Base-by-base conservation (phyloP, 2,329 filamentous ascomycete species). In the Stromatinia cepivora region DNA sequence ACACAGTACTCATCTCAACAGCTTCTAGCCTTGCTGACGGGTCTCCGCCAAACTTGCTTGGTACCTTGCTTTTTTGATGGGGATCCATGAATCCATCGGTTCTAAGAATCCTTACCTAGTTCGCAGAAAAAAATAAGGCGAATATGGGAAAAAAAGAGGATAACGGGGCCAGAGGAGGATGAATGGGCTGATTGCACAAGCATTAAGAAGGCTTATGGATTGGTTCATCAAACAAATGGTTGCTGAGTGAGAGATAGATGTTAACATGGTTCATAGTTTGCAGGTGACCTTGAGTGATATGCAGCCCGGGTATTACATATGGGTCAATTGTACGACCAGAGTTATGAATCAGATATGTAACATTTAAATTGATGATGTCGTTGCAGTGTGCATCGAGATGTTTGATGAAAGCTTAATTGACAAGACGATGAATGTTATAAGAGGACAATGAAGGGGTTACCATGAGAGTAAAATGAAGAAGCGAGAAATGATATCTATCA, bases 81-180 rank as follows among this genome's bases (percentile, higher is more conserved):
- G 28, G 59, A 50, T 50, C 59, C 59, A 50, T 25, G 57, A 61
- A 68, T 53, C 56, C 56, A 67, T 67, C 65, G 22, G 56, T 62
- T 62, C 66, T 53, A 25, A 34, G 56, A 67, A 67, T 46, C 66
- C 66, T 68, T 63, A 46, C 56, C 57, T 53, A 36, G 57, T 68
- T 68, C 57, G 48, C 48, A 63, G 46, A 45, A 62, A 46, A 11
- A 17, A 22, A 48, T n/a, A 66, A 45, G 31, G 34, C 13, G 36
- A 45, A 53, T 20, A 28, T 15, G 15, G 15, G n/a, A n/a, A 17
- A 53, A 28, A 25, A 52, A 54, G 62, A 42, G 61, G 61, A 46
- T 31, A 53, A 17, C 28, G 46, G 11, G 22, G 54, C 28, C 10
- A 25, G n/a, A 22, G 62, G 11, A 22, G 5, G 59, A 62, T 62